phyloP scores from a whole-genome alignment of 2,329 filamentous ascomycete genomes.

The Drechslerella dactyloides region DNA sequence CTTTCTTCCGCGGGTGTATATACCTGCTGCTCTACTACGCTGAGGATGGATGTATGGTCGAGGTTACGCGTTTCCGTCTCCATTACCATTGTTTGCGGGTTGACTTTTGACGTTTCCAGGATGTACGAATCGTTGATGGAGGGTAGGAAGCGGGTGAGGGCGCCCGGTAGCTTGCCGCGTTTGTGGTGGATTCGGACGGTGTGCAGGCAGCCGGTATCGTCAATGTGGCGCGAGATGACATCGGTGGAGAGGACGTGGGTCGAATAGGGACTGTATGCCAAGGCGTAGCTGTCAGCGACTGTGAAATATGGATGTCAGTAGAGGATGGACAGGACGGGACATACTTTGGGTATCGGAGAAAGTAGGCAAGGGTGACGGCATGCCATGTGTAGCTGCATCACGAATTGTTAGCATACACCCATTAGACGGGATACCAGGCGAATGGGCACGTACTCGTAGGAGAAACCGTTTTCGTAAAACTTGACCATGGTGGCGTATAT shows the following conservation, averaged over 20 bases:
- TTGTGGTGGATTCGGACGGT: conserved; percentile 83
- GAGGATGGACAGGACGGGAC: conserved; percentile 9
- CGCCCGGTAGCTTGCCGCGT: conserved; percentile 76
- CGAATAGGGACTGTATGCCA: conserved; percentile 76
- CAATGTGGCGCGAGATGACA: conserved; percentile 76
- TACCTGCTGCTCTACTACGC: conserved; percentile 76
- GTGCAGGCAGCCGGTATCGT: conserved; percentile 75
- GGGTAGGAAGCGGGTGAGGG: conserved; percentile 77
- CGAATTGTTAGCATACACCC: conserved; percentile 20
- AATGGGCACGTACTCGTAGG: conserved; percentile 53
- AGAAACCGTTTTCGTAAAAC: conserved; percentile 55
- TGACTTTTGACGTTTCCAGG: conserved; percentile 78
- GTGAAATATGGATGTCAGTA: background rate
- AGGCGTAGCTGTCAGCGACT: conserved; percentile 57
- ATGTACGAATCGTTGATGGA: conserved; percentile 78
- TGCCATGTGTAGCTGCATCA: conserved; percentile 74
- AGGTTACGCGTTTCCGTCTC: conserved; percentile 79
- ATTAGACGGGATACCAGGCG: conserved; percentile 6
- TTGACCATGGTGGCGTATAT: conserved; percentile 54
- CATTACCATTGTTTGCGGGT: conserved; percentile 83
- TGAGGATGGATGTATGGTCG: conserved; percentile 80
- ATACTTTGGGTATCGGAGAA: conserved; percentile 75
- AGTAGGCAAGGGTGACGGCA: conserved; percentile 85
- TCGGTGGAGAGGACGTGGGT: conserved; percentile 83
- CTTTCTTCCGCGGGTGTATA: conserved; percentile 64